Evolutionary conservation across 108 stramenopile species (phyloP).

Genomic region (Skeletonema marinoi): DNA sequence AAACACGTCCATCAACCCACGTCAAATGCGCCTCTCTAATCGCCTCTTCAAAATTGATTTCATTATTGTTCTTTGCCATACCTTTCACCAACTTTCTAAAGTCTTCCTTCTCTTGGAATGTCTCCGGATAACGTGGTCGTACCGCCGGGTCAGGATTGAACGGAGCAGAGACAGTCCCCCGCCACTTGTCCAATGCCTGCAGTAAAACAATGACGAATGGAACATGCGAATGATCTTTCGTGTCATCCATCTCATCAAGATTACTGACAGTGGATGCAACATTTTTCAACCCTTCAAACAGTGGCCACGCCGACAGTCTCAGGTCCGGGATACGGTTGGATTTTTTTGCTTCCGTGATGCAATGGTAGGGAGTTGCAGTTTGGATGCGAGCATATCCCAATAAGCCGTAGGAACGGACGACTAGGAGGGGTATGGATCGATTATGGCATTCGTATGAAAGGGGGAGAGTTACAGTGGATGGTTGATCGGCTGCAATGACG

Average conservation of each 20-base stretch:
- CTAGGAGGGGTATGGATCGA: slow-evolving; percentile 66
- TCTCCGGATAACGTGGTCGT: slow-evolving; percentile 44
- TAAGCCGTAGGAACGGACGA: slow-evolving; percentile 87
- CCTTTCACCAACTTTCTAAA: slow-evolving; percentile 63
- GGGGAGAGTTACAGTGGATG: slow-evolving; percentile 54
- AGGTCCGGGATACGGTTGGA: slow-evolving; percentile 73
- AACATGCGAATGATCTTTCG: slow-evolving; percentile 76
- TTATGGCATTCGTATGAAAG: slow-evolving; percentile 64
- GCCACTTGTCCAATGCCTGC: slow-evolving; percentile 60
- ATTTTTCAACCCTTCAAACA: slow-evolving; percentile 57
- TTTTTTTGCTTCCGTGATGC: slow-evolving; percentile 77
- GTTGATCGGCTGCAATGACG: slow-evolving; percentile 89
- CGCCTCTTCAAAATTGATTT: slow-evolving; percentile 91
- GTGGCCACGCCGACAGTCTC: slow-evolving; percentile 53
- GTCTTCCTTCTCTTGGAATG: slow-evolving; percentile 81
- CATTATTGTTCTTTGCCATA: slow-evolving; percentile 63
- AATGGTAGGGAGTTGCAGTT: slow-evolving; percentile 51
- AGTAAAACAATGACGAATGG: slow-evolving; percentile 86
- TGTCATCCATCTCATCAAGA: slow-evolving; percentile 52
- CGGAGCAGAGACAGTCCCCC: slow-evolving; percentile 16
- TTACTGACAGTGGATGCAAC: slow-evolving; percentile 31
- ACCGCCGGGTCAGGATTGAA: slow-evolving; percentile 6
- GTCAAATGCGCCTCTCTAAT: slow-evolving; percentile 78
- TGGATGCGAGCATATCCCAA: slow-evolving; percentile 87
- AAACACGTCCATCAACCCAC: slow-evolving; percentile 68